A percentile compares a stretch with the other conserved stretches of the same genome.
These are phyloP conservation scores for Backusella circina DNA, from an alignment of 192 early-diverging fungal genomes.

Conservation along the genomic window DNA sequence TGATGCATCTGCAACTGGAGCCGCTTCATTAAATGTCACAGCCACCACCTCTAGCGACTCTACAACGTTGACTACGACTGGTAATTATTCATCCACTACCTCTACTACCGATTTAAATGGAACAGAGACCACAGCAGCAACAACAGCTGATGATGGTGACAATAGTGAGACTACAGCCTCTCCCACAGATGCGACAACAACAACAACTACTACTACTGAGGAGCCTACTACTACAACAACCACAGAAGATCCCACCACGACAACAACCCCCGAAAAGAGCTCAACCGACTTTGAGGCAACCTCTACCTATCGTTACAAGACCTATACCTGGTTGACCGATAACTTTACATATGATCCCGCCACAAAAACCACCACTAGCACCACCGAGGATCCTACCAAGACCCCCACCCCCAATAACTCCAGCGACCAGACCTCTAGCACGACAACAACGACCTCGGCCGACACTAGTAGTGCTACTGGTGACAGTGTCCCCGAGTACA, in stretches of 20 bases:
- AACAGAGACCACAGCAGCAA: background rate
- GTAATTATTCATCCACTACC: background rate
- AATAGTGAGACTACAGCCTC: background rate
- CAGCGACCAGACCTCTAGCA: background rate
- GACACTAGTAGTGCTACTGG: background rate
- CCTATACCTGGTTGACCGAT: constrained; percentile 14
- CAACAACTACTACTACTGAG: background rate
- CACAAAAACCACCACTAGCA: background rate
- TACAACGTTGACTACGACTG: background rate
- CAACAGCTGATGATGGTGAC: background rate
- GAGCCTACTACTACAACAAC: background rate
- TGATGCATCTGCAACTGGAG: background rate
- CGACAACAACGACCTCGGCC: background rate
- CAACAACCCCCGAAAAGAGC: background rate
- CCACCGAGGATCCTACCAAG: background rate
- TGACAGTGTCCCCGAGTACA: constrained; percentile 19
- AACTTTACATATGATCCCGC: background rate
- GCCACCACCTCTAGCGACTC: background rate
- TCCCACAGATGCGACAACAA: background rate
- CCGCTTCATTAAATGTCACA: background rate
- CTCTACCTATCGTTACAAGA: constrained; percentile 21
- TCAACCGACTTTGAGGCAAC: constrained; percentile 4
- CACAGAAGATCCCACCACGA: background rate
- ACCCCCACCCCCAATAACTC: background rate
- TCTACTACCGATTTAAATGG: background rate